Evolutionary conservation across 129 eudicot genomes (phyloP).

Genomic region (Pulicaria dysenterica): DNA sequence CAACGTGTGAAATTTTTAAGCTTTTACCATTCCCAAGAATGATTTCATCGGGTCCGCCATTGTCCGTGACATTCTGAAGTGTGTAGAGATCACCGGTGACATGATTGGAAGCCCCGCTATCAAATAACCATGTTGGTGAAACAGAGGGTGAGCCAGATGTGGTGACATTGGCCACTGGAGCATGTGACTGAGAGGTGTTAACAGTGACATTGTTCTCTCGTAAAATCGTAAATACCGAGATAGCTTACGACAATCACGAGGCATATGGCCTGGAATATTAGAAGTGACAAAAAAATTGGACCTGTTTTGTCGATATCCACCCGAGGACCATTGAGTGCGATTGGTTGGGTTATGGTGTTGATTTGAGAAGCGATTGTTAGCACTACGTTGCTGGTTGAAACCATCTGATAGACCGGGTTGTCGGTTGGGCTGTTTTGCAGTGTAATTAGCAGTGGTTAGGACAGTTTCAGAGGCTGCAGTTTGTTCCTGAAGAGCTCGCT

Average conservation of each 20-base stretch:
- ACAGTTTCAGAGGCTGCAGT: neutral
- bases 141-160: neutral
- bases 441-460: constrained; percentile 1
- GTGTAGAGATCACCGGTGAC: neutral
- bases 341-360: neutral
- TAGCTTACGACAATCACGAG: neutral
- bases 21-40: neutral
- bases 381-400: neutral
- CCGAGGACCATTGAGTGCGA: neutral
- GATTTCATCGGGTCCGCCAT: neutral
- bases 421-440: neutral
- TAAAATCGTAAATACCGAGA: neutral
- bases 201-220: neutral
- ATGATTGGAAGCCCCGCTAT: neutral
- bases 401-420: neutral
- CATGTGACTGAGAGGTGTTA: neutral
- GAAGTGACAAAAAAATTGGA: neutral
- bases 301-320: neutral
- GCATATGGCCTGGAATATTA: neutral
- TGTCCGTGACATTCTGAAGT: neutral
- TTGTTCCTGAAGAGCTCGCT: constrained; percentile 9
- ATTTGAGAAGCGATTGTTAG: neutral
- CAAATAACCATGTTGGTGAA: neutral
- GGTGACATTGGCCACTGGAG: neutral
- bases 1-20: neutral